Percentiles rank a stretch among this genome's conserved stretches.
Evolutionary conservation across 169 alveolate genomes (phyloP).

Genomic region (Plasmodium relictum): DNA sequence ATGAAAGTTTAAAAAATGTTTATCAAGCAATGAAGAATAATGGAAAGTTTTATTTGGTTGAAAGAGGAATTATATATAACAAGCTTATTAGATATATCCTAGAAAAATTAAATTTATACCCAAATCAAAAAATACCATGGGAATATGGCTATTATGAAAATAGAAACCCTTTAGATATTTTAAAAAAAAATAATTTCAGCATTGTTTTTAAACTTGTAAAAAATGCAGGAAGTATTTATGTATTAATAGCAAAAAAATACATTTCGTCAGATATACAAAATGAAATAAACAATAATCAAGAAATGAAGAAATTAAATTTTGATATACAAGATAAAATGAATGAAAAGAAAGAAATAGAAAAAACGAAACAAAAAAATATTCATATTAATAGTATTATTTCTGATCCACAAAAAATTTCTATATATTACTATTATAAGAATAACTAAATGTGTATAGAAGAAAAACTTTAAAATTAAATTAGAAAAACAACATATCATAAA

Average conservation of each 20-base stretch:
- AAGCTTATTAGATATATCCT: conserved; percentile 74
- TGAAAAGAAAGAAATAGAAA: conserved; percentile 5
- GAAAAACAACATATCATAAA: conserved; percentile 8
- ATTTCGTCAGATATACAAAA: no score
- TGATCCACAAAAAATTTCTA: not conserved
- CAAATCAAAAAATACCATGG: conserved; percentile 87
- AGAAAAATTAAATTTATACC: conserved; percentile 82
- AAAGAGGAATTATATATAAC: conserved; percentile 84
- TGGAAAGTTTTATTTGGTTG: conserved; percentile 81
- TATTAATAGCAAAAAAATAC: conserved; percentile 71
- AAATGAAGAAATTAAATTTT: no score
- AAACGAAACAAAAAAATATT: conserved; percentile 7
- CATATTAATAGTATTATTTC: conserved; percentile 35
- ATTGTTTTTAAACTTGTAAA: conserved; percentile 58
- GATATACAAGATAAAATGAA: no score
- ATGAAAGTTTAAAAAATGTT: conserved; percentile 76
- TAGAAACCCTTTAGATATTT: conserved; percentile 80
- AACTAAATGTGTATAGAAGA: not conserved
- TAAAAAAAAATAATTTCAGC: conserved; percentile 60
- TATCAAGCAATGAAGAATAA: conserved; percentile 80
- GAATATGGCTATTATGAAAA: conserved; percentile 86
- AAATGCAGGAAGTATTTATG: conserved; percentile 74
- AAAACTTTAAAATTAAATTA: not conserved
- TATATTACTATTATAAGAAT: conserved; percentile 27
- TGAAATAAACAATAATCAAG: no score